Evolutionary conservation across 805 yeast genomes (phyloP).

Genomic region (Wickerhamomyces xylosicus): DNA sequence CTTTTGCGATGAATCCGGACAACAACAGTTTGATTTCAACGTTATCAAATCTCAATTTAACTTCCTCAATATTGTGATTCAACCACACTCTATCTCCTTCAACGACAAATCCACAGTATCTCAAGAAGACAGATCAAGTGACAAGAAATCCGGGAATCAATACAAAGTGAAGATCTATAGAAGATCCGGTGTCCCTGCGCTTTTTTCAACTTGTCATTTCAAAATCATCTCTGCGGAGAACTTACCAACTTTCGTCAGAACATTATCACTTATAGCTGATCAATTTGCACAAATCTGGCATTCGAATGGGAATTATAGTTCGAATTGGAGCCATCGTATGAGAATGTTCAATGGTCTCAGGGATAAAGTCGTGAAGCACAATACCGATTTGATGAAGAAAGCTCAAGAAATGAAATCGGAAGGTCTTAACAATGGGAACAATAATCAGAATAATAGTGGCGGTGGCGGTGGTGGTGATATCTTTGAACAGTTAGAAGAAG

Average conservation of each 20-base stretch:
- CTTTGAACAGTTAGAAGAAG: constrained; percentile 5
- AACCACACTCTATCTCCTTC: constrained; percentile 39
- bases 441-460: constrained; percentile 55
- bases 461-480: constrained; percentile 20
- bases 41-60: constrained; percentile 71
- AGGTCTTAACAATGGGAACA: too few species aligned
- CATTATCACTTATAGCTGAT: constrained; percentile 52
- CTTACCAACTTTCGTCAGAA: constrained; percentile 56
- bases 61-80: constrained; percentile 68
- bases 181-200: constrained; percentile 63
- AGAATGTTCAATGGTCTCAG: too few species aligned
- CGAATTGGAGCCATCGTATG: constrained; percentile 69
- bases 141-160: constrained; percentile 25
- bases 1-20: constrained; percentile 68
- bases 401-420: too few species aligned
- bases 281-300: constrained; percentile 75
- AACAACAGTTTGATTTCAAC: constrained; percentile 60
- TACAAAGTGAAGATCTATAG: constrained; percentile 58
- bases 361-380: too few species aligned
- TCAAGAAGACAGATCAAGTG: too few species aligned
- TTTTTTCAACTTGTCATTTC: constrained; percentile 67
- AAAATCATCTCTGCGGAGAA: constrained; percentile 55
- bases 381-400: too few species aligned
- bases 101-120: too few species aligned
- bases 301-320: constrained; percentile 40